These are phyloP conservation scores for Xylaria sp. DNA, from an alignment of 2,329 filamentous ascomycete genomes.

Conservation along the genomic window DNA sequence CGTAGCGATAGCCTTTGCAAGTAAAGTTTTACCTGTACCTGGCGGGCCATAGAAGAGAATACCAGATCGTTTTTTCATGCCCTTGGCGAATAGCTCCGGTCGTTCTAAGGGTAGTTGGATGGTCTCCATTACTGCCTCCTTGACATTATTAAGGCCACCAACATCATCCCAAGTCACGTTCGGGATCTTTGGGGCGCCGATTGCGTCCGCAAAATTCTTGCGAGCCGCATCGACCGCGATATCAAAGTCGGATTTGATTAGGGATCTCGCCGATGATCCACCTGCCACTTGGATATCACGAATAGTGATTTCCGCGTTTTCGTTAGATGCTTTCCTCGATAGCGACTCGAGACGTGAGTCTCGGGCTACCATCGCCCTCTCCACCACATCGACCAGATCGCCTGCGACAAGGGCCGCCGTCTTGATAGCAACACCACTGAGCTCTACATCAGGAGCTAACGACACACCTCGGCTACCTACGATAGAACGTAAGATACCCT, in stretches of 20 bases:
- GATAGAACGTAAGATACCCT: slow-evolving; percentile 83
- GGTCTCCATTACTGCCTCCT: slow-evolving; percentile 96
- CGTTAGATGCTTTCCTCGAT: slow-evolving; percentile 58
- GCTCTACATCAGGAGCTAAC: slow-evolving; percentile 84
- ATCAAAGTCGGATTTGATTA: slow-evolving; percentile 88
- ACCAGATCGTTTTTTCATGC: slow-evolving; percentile 96
- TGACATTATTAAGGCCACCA: slow-evolving; percentile 90
- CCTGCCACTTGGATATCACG: slow-evolving; percentile 90
- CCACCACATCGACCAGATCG: slow-evolving; percentile 92
- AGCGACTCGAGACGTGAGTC: slow-evolving; percentile 79
- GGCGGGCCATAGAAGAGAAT: slow-evolving; percentile 93
- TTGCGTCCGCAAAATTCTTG: slow-evolving; percentile 97
- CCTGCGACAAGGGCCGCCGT: slow-evolving; percentile 95
- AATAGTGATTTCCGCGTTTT: slow-evolving; percentile 65
- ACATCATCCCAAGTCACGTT: slow-evolving; percentile 98
- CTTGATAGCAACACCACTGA: slow-evolving; percentile 88
- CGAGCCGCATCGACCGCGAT: slow-evolving; percentile 93
- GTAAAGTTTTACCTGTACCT: slow-evolving; percentile 90
- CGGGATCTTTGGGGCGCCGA: slow-evolving; percentile 96
- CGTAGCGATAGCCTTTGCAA: slow-evolving; percentile 92
- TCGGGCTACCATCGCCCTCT: slow-evolving; percentile 83
- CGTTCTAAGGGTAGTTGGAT: slow-evolving; percentile 92
- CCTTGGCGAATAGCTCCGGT: slow-evolving; percentile 93
- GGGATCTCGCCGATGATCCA: slow-evolving; percentile 78
- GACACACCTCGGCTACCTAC: slow-evolving; percentile 79